phyloP scores from a whole-genome alignment of 2,329 filamentous ascomycete genomes.

The Hypoxylon rubiginosum region DNA sequence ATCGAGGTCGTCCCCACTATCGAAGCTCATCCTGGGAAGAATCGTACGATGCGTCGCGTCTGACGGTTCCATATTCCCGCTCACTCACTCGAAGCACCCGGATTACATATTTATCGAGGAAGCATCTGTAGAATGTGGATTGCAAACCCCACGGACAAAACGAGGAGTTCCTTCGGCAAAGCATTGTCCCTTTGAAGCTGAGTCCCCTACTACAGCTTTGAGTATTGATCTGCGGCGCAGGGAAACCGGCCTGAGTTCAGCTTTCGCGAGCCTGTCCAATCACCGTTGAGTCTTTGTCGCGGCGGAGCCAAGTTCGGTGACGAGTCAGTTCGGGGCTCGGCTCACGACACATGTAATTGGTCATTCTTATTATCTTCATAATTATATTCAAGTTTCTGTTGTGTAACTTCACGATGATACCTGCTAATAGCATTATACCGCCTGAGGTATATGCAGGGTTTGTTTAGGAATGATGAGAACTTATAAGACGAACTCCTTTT shows the following conservation, averaged over 20 bases:
- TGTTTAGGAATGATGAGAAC: not conserved
- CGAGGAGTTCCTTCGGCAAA: not conserved
- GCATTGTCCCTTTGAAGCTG: constrained; percentile 8
- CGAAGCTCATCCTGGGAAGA: constrained; percentile 40
- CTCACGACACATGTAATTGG: constrained; percentile 27
- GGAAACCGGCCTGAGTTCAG: constrained; percentile 32
- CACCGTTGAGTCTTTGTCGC: constrained; percentile 18
- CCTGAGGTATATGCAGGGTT: not conserved
- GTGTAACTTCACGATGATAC: not conserved
- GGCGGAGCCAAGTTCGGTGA: constrained; percentile 16
- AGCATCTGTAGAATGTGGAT: constrained; percentile 13
- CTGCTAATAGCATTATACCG: not conserved
- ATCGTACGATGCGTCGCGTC: constrained; percentile 32
- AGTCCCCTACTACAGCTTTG: constrained; percentile 4
- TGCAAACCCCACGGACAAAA: not conserved
- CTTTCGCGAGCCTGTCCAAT: constrained; percentile 20
- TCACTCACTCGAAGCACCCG: not conserved
- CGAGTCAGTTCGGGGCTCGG: not conserved
- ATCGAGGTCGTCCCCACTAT: constrained; percentile 37
- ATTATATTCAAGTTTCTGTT: not conserved
- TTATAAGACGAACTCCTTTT: not conserved
- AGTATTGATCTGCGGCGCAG: constrained; percentile 20
- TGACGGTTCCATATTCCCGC: constrained; percentile 37
- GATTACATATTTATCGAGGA: not conserved
- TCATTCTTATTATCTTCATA: constrained; percentile 2